phyloP scores from a whole-genome alignment of 2,329 filamentous ascomycete genomes.

The Periconia macrospinosa region DNA sequence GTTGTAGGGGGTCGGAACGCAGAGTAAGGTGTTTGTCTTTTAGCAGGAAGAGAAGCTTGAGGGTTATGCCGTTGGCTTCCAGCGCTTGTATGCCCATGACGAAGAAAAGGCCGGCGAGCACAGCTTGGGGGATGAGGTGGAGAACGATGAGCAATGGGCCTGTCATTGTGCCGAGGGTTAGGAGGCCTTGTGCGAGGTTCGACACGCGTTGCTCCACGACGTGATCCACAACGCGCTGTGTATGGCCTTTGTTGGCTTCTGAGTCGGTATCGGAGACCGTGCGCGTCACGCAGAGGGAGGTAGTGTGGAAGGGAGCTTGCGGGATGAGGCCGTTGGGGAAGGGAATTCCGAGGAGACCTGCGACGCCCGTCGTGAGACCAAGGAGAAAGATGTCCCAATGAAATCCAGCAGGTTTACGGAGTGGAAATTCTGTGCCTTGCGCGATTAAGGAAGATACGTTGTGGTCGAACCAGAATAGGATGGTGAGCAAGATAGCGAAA shows the following conservation, averaged over 20 bases:
- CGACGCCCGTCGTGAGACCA: constrained; percentile 58
- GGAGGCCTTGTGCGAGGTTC: constrained; percentile 59
- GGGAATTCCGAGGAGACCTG: constrained; percentile 59
- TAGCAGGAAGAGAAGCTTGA: constrained; percentile 54
- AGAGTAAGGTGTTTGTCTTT: constrained; percentile 52
- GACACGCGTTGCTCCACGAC: constrained; percentile 61
- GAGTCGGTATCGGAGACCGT: constrained; percentile 46
- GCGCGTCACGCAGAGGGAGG: constrained; percentile 50
- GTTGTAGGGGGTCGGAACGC: constrained; percentile 50
- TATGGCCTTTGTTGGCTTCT: constrained; percentile 47
- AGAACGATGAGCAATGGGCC: constrained; percentile 57
- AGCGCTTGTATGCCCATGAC: constrained; percentile 58
- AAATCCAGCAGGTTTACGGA: constrained; percentile 62
- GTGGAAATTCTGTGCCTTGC: constrained; percentile 58
- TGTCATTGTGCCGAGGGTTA: constrained; percentile 60
- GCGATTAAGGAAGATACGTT: constrained; percentile 64
- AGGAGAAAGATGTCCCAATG: constrained; percentile 64
- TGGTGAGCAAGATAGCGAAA: constrained; percentile 79
- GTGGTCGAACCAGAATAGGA: constrained; percentile 89
- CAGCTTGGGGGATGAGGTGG: constrained; percentile 56
- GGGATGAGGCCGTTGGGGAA: constrained; percentile 63
- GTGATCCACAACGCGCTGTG: constrained; percentile 46
- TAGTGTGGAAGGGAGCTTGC: constrained; percentile 63
- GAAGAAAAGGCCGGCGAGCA: constrained; percentile 62
- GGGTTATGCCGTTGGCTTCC: constrained; percentile 56